Conservation (phyloP, 306 rosid species). For the Sicyos baderoa region DNA sequence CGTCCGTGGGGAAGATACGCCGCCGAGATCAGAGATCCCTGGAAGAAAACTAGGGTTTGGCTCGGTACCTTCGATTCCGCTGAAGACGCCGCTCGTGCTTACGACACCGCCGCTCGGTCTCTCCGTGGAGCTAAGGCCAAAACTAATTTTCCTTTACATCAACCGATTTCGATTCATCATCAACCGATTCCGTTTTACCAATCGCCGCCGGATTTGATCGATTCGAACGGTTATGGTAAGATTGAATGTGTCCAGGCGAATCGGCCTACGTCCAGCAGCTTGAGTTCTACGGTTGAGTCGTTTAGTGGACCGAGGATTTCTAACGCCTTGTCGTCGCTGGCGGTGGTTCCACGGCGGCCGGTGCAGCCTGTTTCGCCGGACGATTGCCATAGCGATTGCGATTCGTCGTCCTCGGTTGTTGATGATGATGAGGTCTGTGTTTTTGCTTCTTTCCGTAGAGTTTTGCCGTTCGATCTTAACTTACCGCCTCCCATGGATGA, state of each 20-base stretch:
- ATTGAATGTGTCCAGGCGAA: constrained; percentile 41
- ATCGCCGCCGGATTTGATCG: constrained; percentile 19
- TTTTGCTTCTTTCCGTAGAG: constrained; percentile 49
- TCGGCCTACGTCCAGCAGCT: constrained; percentile 69
- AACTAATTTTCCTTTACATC: constrained; percentile 53
- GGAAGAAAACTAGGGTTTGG: constrained; percentile 79
- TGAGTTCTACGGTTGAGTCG: constrained; percentile 87
- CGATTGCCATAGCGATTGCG: constrained; percentile 79
- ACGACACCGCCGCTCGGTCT: constrained; percentile 66
- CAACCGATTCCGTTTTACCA: constrained; percentile 25
- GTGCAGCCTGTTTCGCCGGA: constrained; percentile 37
- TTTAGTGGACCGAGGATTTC: constrained; percentile 72
- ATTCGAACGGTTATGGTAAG: constrained; percentile 31
- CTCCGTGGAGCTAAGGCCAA: too few species aligned
- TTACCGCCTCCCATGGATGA: constrained; percentile 50
- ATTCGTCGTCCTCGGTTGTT: constrained; percentile 70
- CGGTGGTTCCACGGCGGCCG: constrained; percentile 28
- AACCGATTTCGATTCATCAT: constrained; percentile 17
- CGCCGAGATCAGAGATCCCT: constrained; percentile 88
- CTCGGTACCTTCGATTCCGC: constrained; percentile 82
- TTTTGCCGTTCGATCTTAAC: constrained; percentile 67
- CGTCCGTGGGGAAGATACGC: constrained; percentile 92
- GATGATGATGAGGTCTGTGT: constrained; percentile 67
- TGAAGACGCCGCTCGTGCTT: constrained; percentile 72
- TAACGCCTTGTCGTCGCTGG: constrained; percentile 17